Conservation (phyloP, 805 yeast species). For the Cephaloascus fragrans region DNA sequence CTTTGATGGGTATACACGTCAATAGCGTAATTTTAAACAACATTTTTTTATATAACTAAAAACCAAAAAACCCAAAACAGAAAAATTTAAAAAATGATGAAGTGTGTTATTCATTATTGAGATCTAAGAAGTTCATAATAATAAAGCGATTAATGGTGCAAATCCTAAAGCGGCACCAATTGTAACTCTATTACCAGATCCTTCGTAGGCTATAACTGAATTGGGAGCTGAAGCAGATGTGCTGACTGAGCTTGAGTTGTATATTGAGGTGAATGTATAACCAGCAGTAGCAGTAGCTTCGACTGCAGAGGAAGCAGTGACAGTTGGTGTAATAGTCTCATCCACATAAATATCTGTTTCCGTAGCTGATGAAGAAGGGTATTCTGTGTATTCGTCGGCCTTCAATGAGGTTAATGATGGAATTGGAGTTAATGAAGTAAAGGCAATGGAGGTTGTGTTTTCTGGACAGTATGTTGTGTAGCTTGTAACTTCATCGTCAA, state of each 20-base stretch:
- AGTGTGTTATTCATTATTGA: neutral
- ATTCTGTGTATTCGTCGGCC: constrained; percentile 4
- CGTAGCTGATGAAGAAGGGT: constrained; percentile 7
- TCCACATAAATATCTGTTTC: constrained; percentile 20
- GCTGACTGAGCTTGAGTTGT: constrained; percentile 10
- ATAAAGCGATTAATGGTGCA: constrained; percentile 30
- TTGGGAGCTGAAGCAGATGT: constrained; percentile 12
- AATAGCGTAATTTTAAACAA: too few species aligned
- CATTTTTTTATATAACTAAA: too few species aligned
- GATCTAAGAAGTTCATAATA: constrained; percentile 14
- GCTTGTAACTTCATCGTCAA: constrained; percentile 19
- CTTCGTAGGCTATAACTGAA: constrained; percentile 16
- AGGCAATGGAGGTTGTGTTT: constrained; percentile 4
- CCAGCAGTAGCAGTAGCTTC: constrained; percentile 23
- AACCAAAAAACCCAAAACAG: neutral
- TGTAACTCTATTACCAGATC: constrained; percentile 18
- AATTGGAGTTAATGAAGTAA: constrained; percentile 6
- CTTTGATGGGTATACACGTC: too few species aligned
- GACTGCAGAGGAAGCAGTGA: constrained; percentile 24
- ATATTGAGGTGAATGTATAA: constrained; percentile 23
- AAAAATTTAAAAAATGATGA: constrained; percentile 1
- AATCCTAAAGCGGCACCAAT: constrained; percentile 27
- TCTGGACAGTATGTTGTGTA: constrained; percentile 28
- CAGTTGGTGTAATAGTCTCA: constrained; percentile 29
- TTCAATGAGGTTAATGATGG: constrained; percentile 5